A percentile compares a stretch with the other conserved stretches of the same genome.
These are phyloP conservation scores for Cladosporium sp. DNA, from an alignment of 2,329 filamentous ascomycete species.

Conservation along the genomic window DNA sequence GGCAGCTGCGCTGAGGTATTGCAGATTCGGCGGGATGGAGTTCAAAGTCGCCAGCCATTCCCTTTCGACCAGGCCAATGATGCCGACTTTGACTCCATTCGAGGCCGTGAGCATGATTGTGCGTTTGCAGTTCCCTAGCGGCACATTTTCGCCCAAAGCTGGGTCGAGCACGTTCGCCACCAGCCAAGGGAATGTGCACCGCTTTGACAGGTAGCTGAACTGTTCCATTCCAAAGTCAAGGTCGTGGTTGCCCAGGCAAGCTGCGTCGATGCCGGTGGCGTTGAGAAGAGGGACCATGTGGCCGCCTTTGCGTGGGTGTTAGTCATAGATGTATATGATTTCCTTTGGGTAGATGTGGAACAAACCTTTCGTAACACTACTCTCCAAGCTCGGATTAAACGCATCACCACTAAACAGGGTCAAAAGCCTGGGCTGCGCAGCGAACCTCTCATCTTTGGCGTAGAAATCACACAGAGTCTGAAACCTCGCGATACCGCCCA, in stretches of 20 bases:
- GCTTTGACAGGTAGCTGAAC: conserved; percentile 65
- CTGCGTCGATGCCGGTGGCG: conserved; percentile 68
- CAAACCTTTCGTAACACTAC: conserved; percentile 86
- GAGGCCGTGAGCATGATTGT: conserved; percentile 74
- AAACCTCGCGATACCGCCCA: conserved; percentile 78
- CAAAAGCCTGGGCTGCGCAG: conserved; percentile 61
- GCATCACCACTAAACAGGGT: conserved; percentile 90
- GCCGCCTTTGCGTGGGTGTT: conserved; percentile 47
- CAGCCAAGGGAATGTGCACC: conserved; percentile 85
- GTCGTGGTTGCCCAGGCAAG: conserved; percentile 90
- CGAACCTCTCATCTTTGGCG: conserved; percentile 51
- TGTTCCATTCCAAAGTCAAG: conserved; percentile 86
- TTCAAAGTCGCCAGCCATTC: conserved; percentile 92
- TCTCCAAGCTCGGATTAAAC: conserved; percentile 88
- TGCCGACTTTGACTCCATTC: conserved; percentile 79
- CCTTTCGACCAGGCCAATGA: conserved; percentile 80
- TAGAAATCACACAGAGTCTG: conserved; percentile 76
- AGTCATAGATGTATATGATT: no score
- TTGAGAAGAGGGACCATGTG: conserved; percentile 91
- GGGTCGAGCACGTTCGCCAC: conserved; percentile 85
- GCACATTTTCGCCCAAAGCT: conserved; percentile 67
- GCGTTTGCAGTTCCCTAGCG: conserved; percentile 70
- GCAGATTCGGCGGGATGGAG: conserved; percentile 72
- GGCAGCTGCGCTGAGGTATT: conserved; percentile 73
- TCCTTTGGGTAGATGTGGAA: no score